Evolutionary conservation across 805 yeast species (phyloP).

Genomic region (Lipomyces chichibuensis): DNA sequence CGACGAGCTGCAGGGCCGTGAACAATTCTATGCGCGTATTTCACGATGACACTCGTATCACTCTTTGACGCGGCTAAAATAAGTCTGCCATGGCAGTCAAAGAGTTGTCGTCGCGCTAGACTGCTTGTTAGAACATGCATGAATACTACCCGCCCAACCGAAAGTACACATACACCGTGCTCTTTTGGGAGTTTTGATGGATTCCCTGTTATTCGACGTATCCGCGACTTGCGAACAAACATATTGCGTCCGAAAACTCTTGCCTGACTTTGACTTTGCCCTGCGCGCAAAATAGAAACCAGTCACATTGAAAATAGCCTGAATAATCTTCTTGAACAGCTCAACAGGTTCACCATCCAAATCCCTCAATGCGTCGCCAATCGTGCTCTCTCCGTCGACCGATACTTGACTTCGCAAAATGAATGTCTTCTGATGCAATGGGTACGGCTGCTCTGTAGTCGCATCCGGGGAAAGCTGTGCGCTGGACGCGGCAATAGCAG

Average conservation of each 20-base stretch:
- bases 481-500: slow-evolving; percentile 7
- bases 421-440: slow-evolving; percentile 17
- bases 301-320: slow-evolving; percentile 22
- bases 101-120: slow-evolving; percentile 23
- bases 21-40: slow-evolving; percentile 28
- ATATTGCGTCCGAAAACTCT: slow-evolving; percentile 29
- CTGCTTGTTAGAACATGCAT: background rate
- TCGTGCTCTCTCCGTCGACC: slow-evolving; percentile 55
- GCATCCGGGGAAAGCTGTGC: background rate
- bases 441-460: background rate
- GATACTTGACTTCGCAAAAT: slow-evolving; percentile 23
- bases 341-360: slow-evolving; percentile 49
- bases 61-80: slow-evolving; percentile 26
- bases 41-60: slow-evolving; percentile 24
- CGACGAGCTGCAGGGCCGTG: slow-evolving; percentile 32
- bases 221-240: slow-evolving; percentile 35
- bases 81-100: slow-evolving; percentile 31
- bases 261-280: slow-evolving; percentile 26
- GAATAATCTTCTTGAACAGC: slow-evolving; percentile 21
- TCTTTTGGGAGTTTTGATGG: slow-evolving; percentile 22
- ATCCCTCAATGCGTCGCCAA: slow-evolving; percentile 63
- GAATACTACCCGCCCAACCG: background rate
- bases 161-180: slow-evolving; percentile 17
- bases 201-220: slow-evolving; percentile 27
- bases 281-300: slow-evolving; percentile 34